A percentile compares a stretch with the other conserved stretches of the same genome.
Evolutionary conservation across 345 rosid genomes (phyloP).

Genomic region (Acer saccharum): DNA sequence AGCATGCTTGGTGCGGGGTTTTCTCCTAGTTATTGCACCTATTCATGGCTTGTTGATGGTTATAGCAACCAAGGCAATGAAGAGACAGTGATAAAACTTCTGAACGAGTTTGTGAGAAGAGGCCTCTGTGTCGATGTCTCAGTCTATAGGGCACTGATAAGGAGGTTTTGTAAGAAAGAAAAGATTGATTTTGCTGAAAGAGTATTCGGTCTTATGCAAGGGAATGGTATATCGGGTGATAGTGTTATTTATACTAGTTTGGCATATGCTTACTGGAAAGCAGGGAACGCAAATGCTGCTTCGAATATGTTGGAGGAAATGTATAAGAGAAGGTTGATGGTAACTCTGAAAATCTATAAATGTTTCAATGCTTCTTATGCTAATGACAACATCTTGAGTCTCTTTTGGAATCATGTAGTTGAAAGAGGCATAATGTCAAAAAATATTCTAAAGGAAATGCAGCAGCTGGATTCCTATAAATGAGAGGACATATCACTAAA

Average conservation of each 20-base stretch:
- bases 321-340: constrained; percentile 74
- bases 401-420: constrained; percentile 78
- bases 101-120: constrained; percentile 57
- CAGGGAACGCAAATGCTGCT: constrained; percentile 56
- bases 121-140: constrained; percentile 60
- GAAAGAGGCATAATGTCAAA: constrained; percentile 69
- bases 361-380: constrained; percentile 63
- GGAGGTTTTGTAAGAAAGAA: constrained; percentile 75
- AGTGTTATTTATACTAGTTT: constrained; percentile 65
- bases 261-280: constrained; percentile 81
- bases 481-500: background rate
- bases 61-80: constrained; percentile 54
- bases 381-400: constrained; percentile 49
- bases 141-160: constrained; percentile 79
- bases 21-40: constrained; percentile 73
- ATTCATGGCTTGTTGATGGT: constrained; percentile 85
- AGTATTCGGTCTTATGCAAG: constrained; percentile 59
- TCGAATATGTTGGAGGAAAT: constrained; percentile 65
- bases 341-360: constrained; percentile 65
- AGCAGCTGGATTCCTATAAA: constrained; percentile 17
- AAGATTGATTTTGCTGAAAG: constrained; percentile 63
- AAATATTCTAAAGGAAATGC: constrained; percentile 54
- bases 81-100: constrained; percentile 51
- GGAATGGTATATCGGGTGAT: constrained; percentile 69
- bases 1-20: constrained; percentile 74